phyloP scores from a whole-genome alignment of 805 yeast species.

The Candida corydali region DNA sequence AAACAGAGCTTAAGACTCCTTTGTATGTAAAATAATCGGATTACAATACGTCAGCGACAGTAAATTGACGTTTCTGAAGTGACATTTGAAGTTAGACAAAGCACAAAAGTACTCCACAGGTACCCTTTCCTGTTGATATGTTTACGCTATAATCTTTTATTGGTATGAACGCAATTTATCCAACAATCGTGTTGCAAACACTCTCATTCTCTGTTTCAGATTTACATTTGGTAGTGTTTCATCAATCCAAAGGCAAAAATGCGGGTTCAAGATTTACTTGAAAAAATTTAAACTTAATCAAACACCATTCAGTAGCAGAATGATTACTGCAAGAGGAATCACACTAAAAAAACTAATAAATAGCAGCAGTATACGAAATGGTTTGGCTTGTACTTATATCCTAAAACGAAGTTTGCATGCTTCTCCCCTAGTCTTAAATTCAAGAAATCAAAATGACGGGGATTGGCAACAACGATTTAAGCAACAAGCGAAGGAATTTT shows the following conservation, averaged over 20 bases:
- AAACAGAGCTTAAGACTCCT: too few species aligned
- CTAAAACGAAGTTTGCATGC: conserved; percentile 1
- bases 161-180: too few species aligned
- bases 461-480: conserved; percentile 3
- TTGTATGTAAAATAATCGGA: too few species aligned
- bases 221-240: conserved; percentile 6
- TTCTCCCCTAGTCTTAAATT: not conserved
- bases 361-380: not conserved
- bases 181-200: too few species aligned
- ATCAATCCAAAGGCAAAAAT: conserved; percentile 1
- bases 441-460: not conserved
- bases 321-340: conserved; percentile 1
- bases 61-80: too few species aligned
- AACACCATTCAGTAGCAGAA: not conserved
- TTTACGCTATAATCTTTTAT: too few species aligned
- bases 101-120: too few species aligned
- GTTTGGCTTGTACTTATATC: not conserved
- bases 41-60: too few species aligned
- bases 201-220: too few species aligned
- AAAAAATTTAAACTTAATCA: not conserved
- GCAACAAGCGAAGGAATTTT: conserved; percentile 1
- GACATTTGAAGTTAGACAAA: too few species aligned
- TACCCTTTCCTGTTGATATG: too few species aligned
- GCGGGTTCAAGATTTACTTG: not conserved
- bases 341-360: conserved; percentile 1